Conservation (phyloP, 2,329 filamentous ascomycete genomes). For the Paecilomyces niveus region DNA sequence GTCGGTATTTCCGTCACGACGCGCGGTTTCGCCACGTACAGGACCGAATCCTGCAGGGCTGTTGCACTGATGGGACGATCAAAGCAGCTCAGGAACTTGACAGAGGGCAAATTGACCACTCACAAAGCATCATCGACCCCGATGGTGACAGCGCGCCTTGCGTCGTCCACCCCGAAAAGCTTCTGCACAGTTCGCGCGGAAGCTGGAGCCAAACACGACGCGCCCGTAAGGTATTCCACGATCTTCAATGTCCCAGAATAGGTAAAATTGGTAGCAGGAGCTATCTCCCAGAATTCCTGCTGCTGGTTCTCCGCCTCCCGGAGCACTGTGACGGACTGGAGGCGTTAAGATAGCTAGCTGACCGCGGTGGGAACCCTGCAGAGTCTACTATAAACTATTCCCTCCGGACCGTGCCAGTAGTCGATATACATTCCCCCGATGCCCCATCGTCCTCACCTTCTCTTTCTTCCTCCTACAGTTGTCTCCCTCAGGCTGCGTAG, state of each 20-base stretch:
- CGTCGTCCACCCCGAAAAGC: slow-evolving; percentile 1
- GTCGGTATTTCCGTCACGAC: background rate
- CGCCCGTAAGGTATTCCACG: background rate
- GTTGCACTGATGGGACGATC: background rate
- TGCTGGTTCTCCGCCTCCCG: slow-evolving; percentile 1
- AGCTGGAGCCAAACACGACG: slow-evolving; percentile 7
- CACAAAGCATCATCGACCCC: background rate
- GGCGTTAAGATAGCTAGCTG: slow-evolving; percentile 10
- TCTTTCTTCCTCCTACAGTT: background rate
- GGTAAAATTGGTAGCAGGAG: background rate
- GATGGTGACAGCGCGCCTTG: slow-evolving; percentile 6
- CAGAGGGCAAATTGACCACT: background rate
- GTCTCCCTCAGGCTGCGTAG: background rate
- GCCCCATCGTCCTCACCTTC: background rate
- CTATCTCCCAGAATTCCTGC: background rate
- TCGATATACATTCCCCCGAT: slow-evolving; percentile 2
- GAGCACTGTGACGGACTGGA: slow-evolving; percentile 15
- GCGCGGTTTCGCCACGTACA: background rate
- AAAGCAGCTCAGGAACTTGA: background rate
- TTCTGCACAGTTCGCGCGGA: slow-evolving; percentile 3
- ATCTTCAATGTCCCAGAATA: background rate
- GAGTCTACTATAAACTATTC: background rate
- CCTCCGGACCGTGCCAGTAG: background rate
- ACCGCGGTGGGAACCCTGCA: background rate
- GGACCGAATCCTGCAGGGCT: background rate